A percentile compares a stretch with the other conserved stretches of the same genome.
phyloP scores from a whole-genome alignment of 1,284 basidiomycete species.

The Austropuccinia psidii region DNA sequence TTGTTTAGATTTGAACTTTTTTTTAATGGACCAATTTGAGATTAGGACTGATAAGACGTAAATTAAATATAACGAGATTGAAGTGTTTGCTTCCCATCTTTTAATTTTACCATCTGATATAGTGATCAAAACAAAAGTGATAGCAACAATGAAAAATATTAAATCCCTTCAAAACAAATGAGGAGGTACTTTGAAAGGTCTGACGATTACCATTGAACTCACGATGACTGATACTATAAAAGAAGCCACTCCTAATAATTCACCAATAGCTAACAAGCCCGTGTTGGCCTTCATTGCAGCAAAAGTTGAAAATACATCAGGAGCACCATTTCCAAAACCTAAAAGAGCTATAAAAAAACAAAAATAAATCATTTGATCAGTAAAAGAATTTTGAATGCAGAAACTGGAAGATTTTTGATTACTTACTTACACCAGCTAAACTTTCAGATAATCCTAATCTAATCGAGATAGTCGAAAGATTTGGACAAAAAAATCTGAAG shows the following conservation, averaged over 20 bases:
- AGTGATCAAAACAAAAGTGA: constrained; percentile 64
- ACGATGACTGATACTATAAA: constrained; percentile 92
- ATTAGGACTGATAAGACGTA: constrained; percentile 73
- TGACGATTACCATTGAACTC: constrained; percentile 90
- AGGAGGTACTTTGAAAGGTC: constrained; percentile 74
- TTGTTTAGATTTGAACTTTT: constrained; percentile 49
- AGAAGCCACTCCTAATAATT: constrained; percentile 85
- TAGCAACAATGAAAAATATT: constrained; percentile 78
- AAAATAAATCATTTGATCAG: not conserved
- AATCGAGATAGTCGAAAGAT: constrained; percentile 71
- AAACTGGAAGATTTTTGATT: no score
- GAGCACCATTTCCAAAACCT: constrained; percentile 68
- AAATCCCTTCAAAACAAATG: constrained; percentile 84
- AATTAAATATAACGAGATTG: constrained; percentile 66
- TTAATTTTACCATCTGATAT: constrained; percentile 69
- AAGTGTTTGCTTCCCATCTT: constrained; percentile 63
- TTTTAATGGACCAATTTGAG: constrained; percentile 64
- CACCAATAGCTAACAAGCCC: constrained; percentile 83
- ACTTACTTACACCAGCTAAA: constrained; percentile 52
- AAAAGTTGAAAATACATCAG: constrained; percentile 71
- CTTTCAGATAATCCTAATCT: constrained; percentile 77
- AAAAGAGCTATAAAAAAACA: constrained; percentile 58
- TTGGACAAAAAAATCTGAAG: constrained; percentile 94
- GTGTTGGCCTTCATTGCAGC: constrained; percentile 79
- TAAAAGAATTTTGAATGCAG: no score